Conservation (phyloP, 305 asterid genomes). For the Fraxinus platypoda region DNA sequence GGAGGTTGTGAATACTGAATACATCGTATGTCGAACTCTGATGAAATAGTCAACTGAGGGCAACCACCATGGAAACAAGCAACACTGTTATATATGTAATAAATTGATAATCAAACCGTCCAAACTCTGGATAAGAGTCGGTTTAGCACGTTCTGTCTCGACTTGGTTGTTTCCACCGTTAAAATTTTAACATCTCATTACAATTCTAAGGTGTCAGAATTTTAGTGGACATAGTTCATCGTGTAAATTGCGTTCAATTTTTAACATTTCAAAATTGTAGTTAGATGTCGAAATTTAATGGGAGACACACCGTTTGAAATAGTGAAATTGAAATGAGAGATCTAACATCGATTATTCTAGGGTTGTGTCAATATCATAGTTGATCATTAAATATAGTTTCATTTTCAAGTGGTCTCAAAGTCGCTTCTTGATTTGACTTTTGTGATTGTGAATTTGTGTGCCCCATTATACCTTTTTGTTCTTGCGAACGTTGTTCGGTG, state of each 20-base stretch:
- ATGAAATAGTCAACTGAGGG: slow-evolving; percentile 18
- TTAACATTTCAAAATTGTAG: not conserved
- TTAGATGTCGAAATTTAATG: not conserved
- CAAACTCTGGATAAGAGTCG: not conserved
- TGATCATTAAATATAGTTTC: not conserved
- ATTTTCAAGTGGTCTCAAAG: not conserved
- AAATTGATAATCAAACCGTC: not conserved
- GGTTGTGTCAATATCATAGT: not conserved
- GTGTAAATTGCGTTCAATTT: not conserved
- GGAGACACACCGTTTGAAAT: not conserved
- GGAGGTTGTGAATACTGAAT: not conserved
- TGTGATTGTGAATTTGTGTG: not conserved
- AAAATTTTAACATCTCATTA: too few relatives aligned
- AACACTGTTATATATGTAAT: not conserved
- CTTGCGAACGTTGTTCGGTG: not conserved
- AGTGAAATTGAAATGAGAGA: not conserved
- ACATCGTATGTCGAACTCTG: not conserved
- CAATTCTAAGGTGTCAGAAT: too few relatives aligned
- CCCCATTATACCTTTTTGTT: not conserved
- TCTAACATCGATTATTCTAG: not conserved
- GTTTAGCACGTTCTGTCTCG: not conserved
- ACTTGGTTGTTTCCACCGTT: not conserved
- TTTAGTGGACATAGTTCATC: too few relatives aligned
- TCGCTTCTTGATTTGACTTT: not conserved
- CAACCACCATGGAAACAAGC: not conserved